Percentiles rank a stretch among this genome's conserved stretches.
These are phyloP conservation scores for Peronosclerospora sorghi DNA, from an alignment of 352 stramenopile species.

Conservation along the genomic window DNA sequence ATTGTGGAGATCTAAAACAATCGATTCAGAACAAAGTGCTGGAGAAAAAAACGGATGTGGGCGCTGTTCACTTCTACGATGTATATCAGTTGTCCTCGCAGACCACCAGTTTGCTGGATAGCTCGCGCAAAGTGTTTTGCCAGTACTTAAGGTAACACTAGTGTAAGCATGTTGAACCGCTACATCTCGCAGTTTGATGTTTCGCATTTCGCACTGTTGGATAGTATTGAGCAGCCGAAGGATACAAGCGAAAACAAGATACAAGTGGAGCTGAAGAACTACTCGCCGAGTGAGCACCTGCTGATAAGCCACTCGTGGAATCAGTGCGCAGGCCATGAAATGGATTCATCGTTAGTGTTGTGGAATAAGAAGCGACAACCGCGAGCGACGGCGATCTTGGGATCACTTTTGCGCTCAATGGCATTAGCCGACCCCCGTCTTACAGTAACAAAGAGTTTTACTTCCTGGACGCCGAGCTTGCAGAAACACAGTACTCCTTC, in stretches of 20 bases:
- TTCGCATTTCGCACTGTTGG: conserved; percentile 11
- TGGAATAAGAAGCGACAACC: conserved; percentile 33
- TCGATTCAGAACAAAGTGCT: conserved; percentile 1
- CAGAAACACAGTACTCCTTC: conserved; percentile 31
- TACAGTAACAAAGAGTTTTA: conserved; percentile 43
- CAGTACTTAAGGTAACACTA: conserved; percentile 1
- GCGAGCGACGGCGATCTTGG: conserved; percentile 31
- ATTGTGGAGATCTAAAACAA: conserved; percentile 22
- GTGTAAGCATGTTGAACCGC: not conserved
- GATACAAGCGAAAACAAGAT: conserved; percentile 13
- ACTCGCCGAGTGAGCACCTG: conserved; percentile 20
- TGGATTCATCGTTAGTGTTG: conserved; percentile 38
- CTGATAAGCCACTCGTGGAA: conserved; percentile 27
- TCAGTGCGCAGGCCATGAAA: conserved; percentile 25
- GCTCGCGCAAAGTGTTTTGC: conserved; percentile 22
- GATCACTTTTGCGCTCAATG: conserved; percentile 24
- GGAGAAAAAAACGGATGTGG: conserved; percentile 6
- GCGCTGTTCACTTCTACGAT: conserved; percentile 17
- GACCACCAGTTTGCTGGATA: not conserved
- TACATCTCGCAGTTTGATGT: conserved; percentile 24
- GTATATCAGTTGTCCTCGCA: conserved; percentile 11
- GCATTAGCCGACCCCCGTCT: conserved; percentile 19
- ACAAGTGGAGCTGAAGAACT: conserved; percentile 13
- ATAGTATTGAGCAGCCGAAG: conserved; percentile 12
- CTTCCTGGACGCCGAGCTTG: conserved; percentile 30